A percentile compares a stretch with the other conserved stretches of the same genome.
Evolutionary conservation across 176 grass and related monocot genomes (phyloP).

Genomic region (Raddia guianensis): DNA sequence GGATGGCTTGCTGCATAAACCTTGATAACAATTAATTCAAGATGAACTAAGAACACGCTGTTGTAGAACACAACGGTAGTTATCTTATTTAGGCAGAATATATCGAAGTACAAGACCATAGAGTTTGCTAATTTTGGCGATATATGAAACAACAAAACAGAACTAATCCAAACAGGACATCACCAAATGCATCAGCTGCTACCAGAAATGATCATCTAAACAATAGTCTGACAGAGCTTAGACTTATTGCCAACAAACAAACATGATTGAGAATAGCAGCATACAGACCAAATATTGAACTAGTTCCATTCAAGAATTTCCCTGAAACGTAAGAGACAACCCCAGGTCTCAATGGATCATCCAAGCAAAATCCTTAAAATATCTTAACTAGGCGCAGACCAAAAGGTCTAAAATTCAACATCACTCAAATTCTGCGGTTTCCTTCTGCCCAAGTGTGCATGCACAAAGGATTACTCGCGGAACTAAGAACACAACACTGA

Average conservation of each 20-base stretch:
- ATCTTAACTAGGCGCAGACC: not conserved
- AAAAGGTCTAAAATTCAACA: not conserved
- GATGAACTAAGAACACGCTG: not conserved
- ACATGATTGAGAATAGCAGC: not conserved
- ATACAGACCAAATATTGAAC: not conserved
- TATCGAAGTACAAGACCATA: conserved; percentile 18
- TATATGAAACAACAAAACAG: conserved; percentile 27
- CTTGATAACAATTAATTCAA: not conserved
- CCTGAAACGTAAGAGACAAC: not conserved
- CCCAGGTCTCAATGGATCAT: not conserved
- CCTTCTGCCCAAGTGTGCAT: conserved; percentile 5
- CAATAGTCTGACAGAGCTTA: conserved; percentile 27
- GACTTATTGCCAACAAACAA: conserved; percentile 31
- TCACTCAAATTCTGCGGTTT: conserved; percentile 15
- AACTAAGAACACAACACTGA: not conserved
- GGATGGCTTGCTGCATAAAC: not conserved
- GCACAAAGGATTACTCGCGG: not conserved
- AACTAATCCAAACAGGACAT: conserved; percentile 27
- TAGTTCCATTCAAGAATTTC: conserved; percentile 28
- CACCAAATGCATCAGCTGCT: conserved; percentile 4
- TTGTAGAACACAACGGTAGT: not conserved
- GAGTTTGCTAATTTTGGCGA: conserved; percentile 17
- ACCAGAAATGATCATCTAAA: conserved; percentile 24
- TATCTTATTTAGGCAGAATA: conserved; percentile 5
- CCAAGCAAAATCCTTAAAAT: not conserved